phyloP scores from a whole-genome alignment of 1,284 basidiomycete genomes.

The Omphalotus olearius region DNA sequence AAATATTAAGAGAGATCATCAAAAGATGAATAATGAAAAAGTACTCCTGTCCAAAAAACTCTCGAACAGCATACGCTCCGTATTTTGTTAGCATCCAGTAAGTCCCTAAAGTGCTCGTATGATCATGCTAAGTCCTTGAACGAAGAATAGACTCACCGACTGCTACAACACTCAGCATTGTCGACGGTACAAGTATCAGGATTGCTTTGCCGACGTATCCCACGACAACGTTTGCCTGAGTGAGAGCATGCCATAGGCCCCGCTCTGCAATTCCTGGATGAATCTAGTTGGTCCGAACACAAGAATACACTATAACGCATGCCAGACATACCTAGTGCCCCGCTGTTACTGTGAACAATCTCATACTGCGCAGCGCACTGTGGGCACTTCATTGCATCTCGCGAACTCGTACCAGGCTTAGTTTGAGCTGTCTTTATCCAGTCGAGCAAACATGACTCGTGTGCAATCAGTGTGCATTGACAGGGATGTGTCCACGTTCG shows the following conservation, averaged over 20 bases:
- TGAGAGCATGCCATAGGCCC: conserved; percentile 47
- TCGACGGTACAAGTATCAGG: conserved; percentile 25
- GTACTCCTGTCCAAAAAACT: conserved; percentile 68
- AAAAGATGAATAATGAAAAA: conserved; percentile 15
- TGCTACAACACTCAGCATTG: conserved; percentile 34
- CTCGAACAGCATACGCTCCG: conserved; percentile 65
- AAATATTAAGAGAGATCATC: not conserved
- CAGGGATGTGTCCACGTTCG: conserved; percentile 74
- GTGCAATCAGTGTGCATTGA: conserved; percentile 73
- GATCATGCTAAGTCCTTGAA: conserved; percentile 21
- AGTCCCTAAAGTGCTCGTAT: conserved; percentile 35
- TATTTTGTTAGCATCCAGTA: conserved; percentile 63
- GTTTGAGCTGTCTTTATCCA: conserved; percentile 71
- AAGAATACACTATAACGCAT: too few relatives aligned
- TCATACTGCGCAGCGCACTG: conserved; percentile 68
- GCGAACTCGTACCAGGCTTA: conserved; percentile 40
- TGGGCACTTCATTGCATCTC: conserved; percentile 71
- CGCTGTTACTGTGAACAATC: conserved; percentile 28
- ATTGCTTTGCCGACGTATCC: conserved; percentile 9
- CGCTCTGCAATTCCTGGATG: conserved; percentile 28
- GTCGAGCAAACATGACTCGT: conserved; percentile 70
- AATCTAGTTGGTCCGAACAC: too few relatives aligned
- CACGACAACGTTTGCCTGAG: conserved; percentile 5
- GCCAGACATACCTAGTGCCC: too few relatives aligned
- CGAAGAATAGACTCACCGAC: not conserved